Base-by-base conservation (phyloP, 2,329 filamentous ascomycete genomes). In the Aspergillus tamarii region DNA sequence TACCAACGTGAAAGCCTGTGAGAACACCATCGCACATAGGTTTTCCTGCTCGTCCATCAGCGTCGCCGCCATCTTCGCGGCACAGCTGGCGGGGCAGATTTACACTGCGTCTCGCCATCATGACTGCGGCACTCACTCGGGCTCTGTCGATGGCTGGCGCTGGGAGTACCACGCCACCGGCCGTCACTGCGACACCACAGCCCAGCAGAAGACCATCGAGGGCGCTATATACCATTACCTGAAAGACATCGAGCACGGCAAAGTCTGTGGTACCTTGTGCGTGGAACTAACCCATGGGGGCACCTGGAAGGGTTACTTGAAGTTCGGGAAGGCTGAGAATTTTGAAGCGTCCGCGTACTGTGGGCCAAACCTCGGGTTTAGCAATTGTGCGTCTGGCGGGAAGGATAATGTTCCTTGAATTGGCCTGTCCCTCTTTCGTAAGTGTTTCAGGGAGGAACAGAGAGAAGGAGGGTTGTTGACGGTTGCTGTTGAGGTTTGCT, bases 251-350 rank as follows among this genome's bases (percentile, higher is more conserved):
- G 36, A 65, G 5, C 36, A 54, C n/a, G 48, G 60, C 12, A 54
- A 52, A 12, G 36, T 64, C 19, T 65, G 63, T 45, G 46, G 59
- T 4, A 65, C 61, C 32, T 8, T 60, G 53, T 67, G 63, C 50
- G 32, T 64, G 11, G 23, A 45, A 1, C 26, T 62, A 30, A 52
- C 57, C 9, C 59, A 57, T 43, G 57, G 57, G 19, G 52, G 62
- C 30, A 60, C 53, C 16, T 60, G 52, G 59, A 57, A 57, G 43
- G 62, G 62, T 48, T 64, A 53, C 50, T 57, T 66, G 59, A 66
- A 66, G 54, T 26, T 64, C 7, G 62, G 57, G 10, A 19, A 26
- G 1, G 21, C 43, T 3, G 19, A n/a, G 12, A 43, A 32, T 23
- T 63, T 63, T 53, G 57, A 65, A n/a, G 34, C 48, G 21, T 16